phyloP scores from a whole-genome alignment of 495 filamentous ascomycete genomes.

The Umbilicaria muhlenbergii region DNA sequence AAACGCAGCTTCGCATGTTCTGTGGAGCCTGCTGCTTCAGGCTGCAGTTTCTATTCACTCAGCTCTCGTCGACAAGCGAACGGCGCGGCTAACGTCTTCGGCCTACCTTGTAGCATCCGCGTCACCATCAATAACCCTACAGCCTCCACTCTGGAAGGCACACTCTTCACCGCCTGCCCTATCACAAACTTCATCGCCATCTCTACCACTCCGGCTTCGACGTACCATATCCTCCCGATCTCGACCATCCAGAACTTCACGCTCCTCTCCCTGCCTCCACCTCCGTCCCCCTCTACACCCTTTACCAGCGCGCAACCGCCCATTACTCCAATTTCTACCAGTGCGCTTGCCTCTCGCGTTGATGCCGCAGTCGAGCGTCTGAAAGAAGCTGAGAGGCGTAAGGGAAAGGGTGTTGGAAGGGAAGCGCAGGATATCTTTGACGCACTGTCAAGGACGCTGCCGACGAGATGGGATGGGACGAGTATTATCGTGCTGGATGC shows the following conservation, averaged over 20 bases:
- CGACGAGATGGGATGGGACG: slow-evolving; percentile 44
- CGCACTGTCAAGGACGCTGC: slow-evolving; percentile 45
- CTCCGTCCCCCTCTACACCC: slow-evolving; percentile 18
- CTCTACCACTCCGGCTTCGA: slow-evolving; percentile 13
- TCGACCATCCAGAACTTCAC: slow-evolving; percentile 47
- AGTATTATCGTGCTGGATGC: slow-evolving; percentile 49
- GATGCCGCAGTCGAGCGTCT: slow-evolving; percentile 35
- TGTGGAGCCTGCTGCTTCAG: no score
- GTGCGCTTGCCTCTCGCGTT: slow-evolving; percentile 37
- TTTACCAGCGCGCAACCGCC: slow-evolving; percentile 26
- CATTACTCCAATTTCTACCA: slow-evolving; percentile 32
- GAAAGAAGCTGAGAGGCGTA: slow-evolving; percentile 35
- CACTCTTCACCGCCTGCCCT: slow-evolving; percentile 50
- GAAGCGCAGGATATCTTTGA: slow-evolving; percentile 61
- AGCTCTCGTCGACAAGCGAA: not conserved
- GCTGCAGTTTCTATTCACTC: not conserved
- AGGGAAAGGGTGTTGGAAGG: slow-evolving; percentile 45
- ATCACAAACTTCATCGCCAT: slow-evolving; percentile 48
- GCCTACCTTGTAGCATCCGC: slow-evolving; percentile 32
- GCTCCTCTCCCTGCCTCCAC: slow-evolving; percentile 25
- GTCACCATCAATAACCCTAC: slow-evolving; percentile 39
- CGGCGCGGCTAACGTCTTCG: not conserved
- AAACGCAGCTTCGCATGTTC: not conserved
- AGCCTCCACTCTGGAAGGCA: slow-evolving; percentile 40
- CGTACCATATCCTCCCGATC: slow-evolving; percentile 46